A percentile compares a stretch with the other conserved stretches of the same genome.
Evolutionary conservation across 1,139 yeast genomes (phyloP).

Genomic region (Yamadazyma dendronema): DNA sequence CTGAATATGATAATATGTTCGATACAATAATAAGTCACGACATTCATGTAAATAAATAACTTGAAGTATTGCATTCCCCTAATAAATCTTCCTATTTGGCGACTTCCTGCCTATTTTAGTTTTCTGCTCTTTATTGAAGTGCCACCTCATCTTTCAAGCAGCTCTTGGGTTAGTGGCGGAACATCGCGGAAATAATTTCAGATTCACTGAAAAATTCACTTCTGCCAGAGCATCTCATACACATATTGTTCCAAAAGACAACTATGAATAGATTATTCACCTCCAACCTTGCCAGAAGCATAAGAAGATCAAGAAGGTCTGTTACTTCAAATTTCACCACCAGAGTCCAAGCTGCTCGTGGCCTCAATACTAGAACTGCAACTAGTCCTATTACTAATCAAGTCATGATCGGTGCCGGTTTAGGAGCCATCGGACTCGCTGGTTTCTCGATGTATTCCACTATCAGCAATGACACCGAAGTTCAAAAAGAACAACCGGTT

Average conservation of each 20-base stretch:
- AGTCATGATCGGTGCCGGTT: slow-evolving; percentile 1
- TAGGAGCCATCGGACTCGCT: slow-evolving; percentile 1
- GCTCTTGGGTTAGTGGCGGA: too few species aligned
- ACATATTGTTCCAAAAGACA: background rate
- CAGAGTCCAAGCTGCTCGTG: background rate
- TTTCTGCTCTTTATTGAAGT: too few species aligned
- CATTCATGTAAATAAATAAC: background rate
- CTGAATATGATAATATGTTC: background rate
- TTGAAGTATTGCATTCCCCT: too few species aligned
- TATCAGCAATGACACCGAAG: slow-evolving; percentile 5
- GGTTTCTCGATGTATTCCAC: slow-evolving; percentile 4
- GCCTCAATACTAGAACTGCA: background rate
- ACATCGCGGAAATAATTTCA: slow-evolving; percentile 1
- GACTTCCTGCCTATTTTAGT: too few species aligned
- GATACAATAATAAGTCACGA: too few species aligned
- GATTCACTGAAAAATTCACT: slow-evolving; percentile 2
- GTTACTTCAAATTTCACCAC: background rate
- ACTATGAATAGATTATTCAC: background rate
- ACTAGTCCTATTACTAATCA: slow-evolving; percentile 1
- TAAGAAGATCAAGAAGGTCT: slow-evolving; percentile 1
- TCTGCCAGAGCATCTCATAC: background rate
- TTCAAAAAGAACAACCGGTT: background rate
- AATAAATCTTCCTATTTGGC: too few species aligned
- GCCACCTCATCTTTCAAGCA: too few species aligned
- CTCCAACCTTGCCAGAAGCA: background rate